phyloP scores from a whole-genome alignment of 2,329 filamentous ascomycete species.

The Paraphaeosphaeria minitans region DNA sequence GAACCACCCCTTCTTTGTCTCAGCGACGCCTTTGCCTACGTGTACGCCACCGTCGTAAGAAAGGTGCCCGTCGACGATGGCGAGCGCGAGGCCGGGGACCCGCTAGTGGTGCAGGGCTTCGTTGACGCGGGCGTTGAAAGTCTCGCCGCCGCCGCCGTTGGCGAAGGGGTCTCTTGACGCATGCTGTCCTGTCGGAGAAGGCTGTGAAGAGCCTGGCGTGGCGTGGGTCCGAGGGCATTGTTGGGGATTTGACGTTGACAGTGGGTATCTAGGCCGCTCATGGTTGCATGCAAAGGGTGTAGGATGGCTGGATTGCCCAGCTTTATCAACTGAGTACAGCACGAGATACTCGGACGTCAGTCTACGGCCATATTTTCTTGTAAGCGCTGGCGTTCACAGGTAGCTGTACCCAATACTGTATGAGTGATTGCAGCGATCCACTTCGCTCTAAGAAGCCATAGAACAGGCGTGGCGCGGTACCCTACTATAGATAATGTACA shows the following conservation, averaged over 20 bases:
- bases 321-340: neutral
- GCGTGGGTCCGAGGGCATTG: neutral
- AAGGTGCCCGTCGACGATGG: neutral
- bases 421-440: neutral
- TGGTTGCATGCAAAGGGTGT: neutral
- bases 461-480: too few relatives aligned
- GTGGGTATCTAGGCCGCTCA: neutral
- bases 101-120: constrained; percentile 11
- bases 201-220: neutral
- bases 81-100: constrained; percentile 14
- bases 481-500: neutral
- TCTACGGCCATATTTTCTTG: too few relatives aligned
- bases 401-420: neutral
- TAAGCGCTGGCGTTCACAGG: neutral
- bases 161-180: neutral
- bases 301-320: neutral
- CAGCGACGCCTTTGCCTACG: too few relatives aligned
- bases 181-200: neutral
- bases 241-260: too few relatives aligned
- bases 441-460: neutral
- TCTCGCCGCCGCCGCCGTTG: neutral
- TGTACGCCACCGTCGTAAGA: too few relatives aligned
- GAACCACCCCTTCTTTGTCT: too few relatives aligned
- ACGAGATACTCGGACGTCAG: neutral
- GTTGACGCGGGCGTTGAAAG: constrained; percentile 6